These are phyloP conservation scores for Ophiostoma fasciatum DNA, from an alignment of 2,329 filamentous ascomycete genomes.

Conservation along the genomic window DNA sequence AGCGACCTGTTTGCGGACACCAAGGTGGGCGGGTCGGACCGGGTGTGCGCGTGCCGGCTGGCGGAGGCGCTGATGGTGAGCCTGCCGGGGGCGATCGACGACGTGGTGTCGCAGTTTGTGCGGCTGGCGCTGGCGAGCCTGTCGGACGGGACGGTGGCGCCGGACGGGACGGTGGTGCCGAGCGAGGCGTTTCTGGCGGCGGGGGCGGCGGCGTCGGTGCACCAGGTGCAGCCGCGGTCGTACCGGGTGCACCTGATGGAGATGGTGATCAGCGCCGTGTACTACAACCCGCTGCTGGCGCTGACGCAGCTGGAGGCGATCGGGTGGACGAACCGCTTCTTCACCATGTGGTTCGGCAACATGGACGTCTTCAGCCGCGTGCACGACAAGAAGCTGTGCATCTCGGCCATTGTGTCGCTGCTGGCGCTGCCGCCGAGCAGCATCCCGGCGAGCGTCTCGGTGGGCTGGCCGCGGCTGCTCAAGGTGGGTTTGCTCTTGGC, in stretches of 20 bases:
- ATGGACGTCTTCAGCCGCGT: conserved; percentile 89
- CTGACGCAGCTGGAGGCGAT: conserved; percentile 81
- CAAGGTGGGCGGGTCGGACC: conserved; percentile 84
- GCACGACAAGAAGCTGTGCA: conserved; percentile 97
- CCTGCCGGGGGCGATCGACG: conserved; percentile 74
- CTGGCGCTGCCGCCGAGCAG: conserved; percentile 66
- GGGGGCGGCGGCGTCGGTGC: conserved; percentile 9
- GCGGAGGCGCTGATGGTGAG: conserved; percentile 96
- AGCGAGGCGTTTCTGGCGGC: conserved; percentile 5
- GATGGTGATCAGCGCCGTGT: conserved; percentile 95
- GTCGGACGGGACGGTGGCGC: conserved; percentile 28
- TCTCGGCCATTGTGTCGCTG: conserved; percentile 79
- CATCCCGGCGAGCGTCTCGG: conserved; percentile 82
- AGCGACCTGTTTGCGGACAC: conserved; percentile 85
- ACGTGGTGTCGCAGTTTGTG: conserved; percentile 79
- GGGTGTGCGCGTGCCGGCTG: conserved; percentile 94
- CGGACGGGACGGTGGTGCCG: conserved; percentile 30
- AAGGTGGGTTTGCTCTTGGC: conserved; percentile 37
- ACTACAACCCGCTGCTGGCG: conserved; percentile 83
- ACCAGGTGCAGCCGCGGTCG: conserved; percentile 63
- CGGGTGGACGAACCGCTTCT: conserved; percentile 97
- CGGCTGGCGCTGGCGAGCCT: conserved; percentile 77
- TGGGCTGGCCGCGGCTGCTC: conserved; percentile 85
- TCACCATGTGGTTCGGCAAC: conserved; percentile 93
- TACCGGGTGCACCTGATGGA: conserved; percentile 96